Evolutionary conservation across 2,329 filamentous ascomycete genomes (phyloP).

Genomic region (Aspergillus pseudoterreus): DNA sequence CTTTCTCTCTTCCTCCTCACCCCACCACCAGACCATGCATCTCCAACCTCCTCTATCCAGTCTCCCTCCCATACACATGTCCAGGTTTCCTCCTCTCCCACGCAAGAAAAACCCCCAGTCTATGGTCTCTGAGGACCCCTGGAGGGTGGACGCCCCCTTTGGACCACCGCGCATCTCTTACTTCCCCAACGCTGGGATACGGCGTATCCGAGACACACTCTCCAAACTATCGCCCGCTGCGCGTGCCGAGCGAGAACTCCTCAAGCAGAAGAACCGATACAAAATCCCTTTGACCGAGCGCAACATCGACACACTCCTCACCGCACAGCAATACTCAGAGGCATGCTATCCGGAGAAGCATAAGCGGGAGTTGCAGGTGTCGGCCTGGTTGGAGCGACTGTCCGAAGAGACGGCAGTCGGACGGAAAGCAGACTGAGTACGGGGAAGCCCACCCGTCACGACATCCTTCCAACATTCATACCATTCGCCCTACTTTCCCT

Average conservation of each 20-base stretch:
- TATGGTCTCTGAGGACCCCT: slow-evolving; percentile 24
- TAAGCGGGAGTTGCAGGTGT: slow-evolving; percentile 64
- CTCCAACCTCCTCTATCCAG: not conserved
- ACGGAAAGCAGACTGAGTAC: not conserved
- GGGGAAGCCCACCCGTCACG: not conserved
- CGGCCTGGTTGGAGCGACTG: slow-evolving; percentile 70
- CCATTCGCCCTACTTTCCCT: too few relatives aligned
- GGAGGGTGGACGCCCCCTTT: slow-evolving; percentile 30
- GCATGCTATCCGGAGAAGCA: slow-evolving; percentile 56
- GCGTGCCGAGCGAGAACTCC: slow-evolving; percentile 31
- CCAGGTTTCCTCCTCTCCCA: slow-evolving; percentile 15
- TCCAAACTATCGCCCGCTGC: slow-evolving; percentile 31
- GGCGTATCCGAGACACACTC: slow-evolving; percentile 33
- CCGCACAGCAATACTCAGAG: slow-evolving; percentile 40
- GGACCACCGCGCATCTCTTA: slow-evolving; percentile 28
- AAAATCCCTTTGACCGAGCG: slow-evolving; percentile 34
- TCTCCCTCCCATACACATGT: slow-evolving; percentile 6
- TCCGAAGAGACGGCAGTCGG: slow-evolving; percentile 52
- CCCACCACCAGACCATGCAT: not conserved
- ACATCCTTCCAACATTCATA: not conserved
- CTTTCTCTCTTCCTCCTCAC: not conserved
- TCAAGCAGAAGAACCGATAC: slow-evolving; percentile 33
- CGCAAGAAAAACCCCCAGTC: slow-evolving; percentile 23
- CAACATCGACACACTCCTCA: slow-evolving; percentile 35
- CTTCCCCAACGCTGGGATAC: slow-evolving; percentile 27